Evolutionary conservation across 1,139 yeast genomes (phyloP).

Genomic region (Geotrichum bryndzae): DNA sequence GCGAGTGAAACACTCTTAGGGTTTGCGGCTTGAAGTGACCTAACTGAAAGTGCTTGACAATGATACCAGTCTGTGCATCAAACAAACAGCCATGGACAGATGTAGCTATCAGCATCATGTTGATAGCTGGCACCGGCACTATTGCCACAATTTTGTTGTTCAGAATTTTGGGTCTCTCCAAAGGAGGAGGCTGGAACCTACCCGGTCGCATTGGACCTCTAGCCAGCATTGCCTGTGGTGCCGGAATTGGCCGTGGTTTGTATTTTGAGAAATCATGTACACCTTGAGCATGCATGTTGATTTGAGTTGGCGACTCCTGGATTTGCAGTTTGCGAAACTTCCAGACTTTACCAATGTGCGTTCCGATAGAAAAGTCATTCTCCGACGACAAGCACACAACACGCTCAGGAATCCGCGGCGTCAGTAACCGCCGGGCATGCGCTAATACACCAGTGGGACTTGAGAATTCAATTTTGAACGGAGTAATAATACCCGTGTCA

Average conservation of each 20-base stretch:
- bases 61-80: constrained; percentile 72
- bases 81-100: constrained; percentile 40
- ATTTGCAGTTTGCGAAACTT: constrained; percentile 47
- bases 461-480: constrained; percentile 8
- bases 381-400: constrained; percentile 51
- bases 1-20: constrained; percentile 67
- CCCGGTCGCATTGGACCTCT: constrained; percentile 9
- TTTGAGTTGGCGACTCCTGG: constrained; percentile 31
- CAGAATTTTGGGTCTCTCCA: constrained; percentile 11
- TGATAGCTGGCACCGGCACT: constrained; percentile 30
- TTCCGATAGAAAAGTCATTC: constrained; percentile 54
- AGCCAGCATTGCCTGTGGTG: constrained; percentile 15
- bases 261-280: constrained; percentile 16
- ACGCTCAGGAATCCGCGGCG: constrained; percentile 72
- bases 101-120: constrained; percentile 29
- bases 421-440: constrained; percentile 50
- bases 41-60: constrained; percentile 48
- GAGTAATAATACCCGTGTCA: constrained; percentile 18
- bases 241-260: constrained; percentile 15
- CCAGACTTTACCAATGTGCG: constrained; percentile 64
- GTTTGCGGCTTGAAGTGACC: constrained; percentile 58
- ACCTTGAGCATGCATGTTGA: constrained; percentile 12
- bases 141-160: constrained; percentile 19
- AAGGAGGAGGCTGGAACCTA: not conserved
- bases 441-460: constrained; percentile 33